Percentiles rank a stretch among this genome's conserved stretches.
These are phyloP conservation scores for Amylostereum areolatum DNA, from an alignment of 1,284 basidiomycete genomes.

Conservation along the genomic window DNA sequence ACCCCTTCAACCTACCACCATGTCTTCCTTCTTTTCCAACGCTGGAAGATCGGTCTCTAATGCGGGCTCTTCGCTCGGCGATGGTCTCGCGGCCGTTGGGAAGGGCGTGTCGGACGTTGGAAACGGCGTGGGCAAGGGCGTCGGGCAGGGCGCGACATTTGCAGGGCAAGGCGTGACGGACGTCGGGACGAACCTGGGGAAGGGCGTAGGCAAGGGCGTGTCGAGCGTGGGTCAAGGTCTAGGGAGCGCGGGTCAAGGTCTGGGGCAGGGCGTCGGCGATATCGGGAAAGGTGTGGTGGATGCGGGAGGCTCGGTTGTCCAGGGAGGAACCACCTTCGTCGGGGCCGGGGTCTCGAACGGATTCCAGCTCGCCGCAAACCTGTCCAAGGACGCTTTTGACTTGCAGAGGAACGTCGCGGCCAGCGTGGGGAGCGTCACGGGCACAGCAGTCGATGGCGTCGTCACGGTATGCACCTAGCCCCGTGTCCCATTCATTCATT, in stretches of 20 bases:
- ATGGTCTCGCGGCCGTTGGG: not conserved
- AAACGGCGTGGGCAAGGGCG: conserved; percentile 5
- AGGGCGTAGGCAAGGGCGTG: not conserved
- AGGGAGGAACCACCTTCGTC: not conserved
- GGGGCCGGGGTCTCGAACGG: not conserved
- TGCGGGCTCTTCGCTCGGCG: not conserved
- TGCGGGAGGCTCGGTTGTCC: not conserved
- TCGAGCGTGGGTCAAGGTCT: not conserved
- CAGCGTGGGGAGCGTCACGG: conserved; percentile 13
- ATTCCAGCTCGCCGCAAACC: conserved; percentile 1
- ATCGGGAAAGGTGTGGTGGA: conserved; percentile 9
- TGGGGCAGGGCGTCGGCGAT: conserved; percentile 6
- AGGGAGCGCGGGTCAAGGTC: not conserved
- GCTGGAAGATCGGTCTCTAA: not conserved
- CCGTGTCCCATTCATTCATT: too few species aligned
- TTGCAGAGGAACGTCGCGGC: conserved; percentile 12
- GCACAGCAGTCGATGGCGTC: conserved; percentile 19
- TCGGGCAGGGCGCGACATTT: too few species aligned
- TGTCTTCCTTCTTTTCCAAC: not conserved
- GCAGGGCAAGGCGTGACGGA: too few species aligned
- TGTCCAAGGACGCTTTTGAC: conserved; percentile 15
- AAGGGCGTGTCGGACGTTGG: not conserved
- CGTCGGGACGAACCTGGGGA: not conserved
- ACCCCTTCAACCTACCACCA: too few species aligned
- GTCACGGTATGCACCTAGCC: conserved; percentile 4